A percentile compares a stretch with the other conserved stretches of the same genome.
phyloP scores from a whole-genome alignment of 2,329 filamentous ascomycete genomes.

The Pseudocercospora cruenta region DNA sequence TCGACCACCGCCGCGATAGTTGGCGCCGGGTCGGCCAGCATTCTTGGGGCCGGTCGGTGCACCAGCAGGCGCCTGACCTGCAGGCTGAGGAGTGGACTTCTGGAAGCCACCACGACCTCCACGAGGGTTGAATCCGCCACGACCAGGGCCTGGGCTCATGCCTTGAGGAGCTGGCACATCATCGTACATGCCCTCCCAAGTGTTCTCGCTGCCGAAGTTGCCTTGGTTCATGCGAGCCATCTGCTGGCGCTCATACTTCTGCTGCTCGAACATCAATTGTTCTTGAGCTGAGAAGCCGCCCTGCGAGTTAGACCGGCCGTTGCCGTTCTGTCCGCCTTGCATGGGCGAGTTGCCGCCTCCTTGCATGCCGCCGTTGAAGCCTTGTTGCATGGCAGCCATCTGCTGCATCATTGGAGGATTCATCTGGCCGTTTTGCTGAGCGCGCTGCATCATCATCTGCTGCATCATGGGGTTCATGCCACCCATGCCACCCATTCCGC shows the following conservation, averaged over 20 bases:
- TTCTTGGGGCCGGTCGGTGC: slow-evolving; percentile 97
- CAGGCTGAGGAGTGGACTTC: slow-evolving; percentile 42
- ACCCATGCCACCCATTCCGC: slow-evolving; percentile 59
- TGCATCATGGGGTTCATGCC: slow-evolving; percentile 62
- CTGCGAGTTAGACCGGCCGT: slow-evolving; percentile 29
- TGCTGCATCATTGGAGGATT: slow-evolving; percentile 58
- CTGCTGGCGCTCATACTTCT: slow-evolving; percentile 75
- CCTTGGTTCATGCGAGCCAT: slow-evolving; percentile 56
- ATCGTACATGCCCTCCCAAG: slow-evolving; percentile 98
- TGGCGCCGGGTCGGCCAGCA: slow-evolving; percentile 84
- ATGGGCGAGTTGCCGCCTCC: slow-evolving; percentile 24
- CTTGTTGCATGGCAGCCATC: slow-evolving; percentile 41
- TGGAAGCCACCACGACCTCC: slow-evolving; percentile 43
- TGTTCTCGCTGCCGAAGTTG: slow-evolving; percentile 54
- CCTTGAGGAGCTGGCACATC: slow-evolving; percentile 84
- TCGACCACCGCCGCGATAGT: slow-evolving; percentile 87
- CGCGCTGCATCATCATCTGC: slow-evolving; percentile 43
- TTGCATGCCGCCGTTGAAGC: slow-evolving; percentile 44
- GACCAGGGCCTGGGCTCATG: slow-evolving; percentile 41
- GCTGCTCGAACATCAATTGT: slow-evolving; percentile 75
- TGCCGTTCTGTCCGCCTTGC: slow-evolving; percentile 32
- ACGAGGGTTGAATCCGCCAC: slow-evolving; percentile 52
- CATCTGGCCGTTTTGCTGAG: slow-evolving; percentile 50
- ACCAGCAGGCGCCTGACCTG: slow-evolving; percentile 66
- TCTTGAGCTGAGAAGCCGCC: slow-evolving; percentile 68